Evolutionary conservation across 2,329 filamentous ascomycete species (phyloP).

Genomic region (Diaporthe ilicicola): DNA sequence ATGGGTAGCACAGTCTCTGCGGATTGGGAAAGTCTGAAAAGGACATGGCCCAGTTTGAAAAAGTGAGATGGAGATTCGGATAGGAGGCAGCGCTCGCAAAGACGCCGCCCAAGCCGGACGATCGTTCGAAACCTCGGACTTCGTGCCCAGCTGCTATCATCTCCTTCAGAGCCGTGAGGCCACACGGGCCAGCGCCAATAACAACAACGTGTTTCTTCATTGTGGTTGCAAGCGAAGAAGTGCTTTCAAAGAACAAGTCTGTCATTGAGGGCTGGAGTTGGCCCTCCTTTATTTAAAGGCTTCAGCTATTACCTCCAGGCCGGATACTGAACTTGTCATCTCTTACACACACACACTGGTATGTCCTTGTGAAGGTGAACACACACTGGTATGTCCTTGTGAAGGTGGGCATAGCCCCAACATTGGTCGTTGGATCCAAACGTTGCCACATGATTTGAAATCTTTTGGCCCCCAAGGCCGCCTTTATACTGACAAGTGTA

Average conservation of each 20-base stretch:
- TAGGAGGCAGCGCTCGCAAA: background rate
- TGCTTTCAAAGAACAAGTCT: background rate
- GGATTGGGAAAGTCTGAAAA: background rate
- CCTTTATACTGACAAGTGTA: background rate
- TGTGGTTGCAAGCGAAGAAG: background rate
- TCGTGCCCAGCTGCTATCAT: conserved; percentile 1
- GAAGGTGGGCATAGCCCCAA: too few relatives aligned
- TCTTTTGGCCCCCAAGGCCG: background rate
- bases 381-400: too few relatives aligned
- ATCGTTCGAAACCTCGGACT: background rate
- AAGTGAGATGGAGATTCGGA: background rate
- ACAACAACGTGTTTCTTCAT: background rate
- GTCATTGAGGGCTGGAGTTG: background rate
- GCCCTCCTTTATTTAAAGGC: background rate
- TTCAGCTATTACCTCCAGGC: background rate
- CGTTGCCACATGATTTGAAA: background rate
- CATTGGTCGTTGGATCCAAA: background rate
- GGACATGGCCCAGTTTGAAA: conserved; percentile 9
- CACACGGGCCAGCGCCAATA: background rate
- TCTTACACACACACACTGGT: background rate
- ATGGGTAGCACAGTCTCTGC: conserved; percentile 2
- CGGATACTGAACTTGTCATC: background rate
- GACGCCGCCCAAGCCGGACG: background rate
- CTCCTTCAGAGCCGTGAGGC: background rate
- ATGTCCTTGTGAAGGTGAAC: too few relatives aligned